Percentiles rank a stretch among this genome's conserved stretches.
These are phyloP conservation scores for Chenopodium formosanum DNA, from an alignment of 148 eudicot species.

Conservation along the genomic window DNA sequence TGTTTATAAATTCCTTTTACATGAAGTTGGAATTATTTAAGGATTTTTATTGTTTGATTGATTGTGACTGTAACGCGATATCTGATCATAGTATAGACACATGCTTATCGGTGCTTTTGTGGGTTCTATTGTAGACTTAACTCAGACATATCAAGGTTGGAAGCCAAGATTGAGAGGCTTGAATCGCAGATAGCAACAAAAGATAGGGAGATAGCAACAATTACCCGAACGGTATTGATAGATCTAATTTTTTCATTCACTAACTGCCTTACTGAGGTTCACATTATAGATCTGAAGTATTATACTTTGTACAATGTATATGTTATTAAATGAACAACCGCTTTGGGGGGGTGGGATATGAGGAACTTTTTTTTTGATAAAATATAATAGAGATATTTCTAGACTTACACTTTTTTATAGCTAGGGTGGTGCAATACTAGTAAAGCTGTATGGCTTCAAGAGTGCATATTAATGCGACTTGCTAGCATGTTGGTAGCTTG, in stretches of 20 bases:
- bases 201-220: slow-evolving; percentile 96
- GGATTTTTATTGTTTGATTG: background rate
- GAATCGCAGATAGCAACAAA: slow-evolving; percentile 74
- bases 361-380: too few species aligned
- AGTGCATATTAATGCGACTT: background rate
- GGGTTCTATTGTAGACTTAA: slow-evolving; percentile 45
- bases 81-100: background rate
- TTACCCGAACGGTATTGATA: slow-evolving; percentile 77
- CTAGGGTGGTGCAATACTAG: slow-evolving; percentile 5
- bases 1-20: background rate
- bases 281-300: background rate
- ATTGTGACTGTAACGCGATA: background rate
- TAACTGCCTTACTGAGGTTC: background rate
- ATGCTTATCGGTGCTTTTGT: slow-evolving; percentile 5
- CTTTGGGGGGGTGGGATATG: background rate
- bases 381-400: background rate
- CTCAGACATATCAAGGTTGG: slow-evolving; percentile 94
- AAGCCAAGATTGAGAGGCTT: slow-evolving; percentile 93
- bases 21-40: background rate
- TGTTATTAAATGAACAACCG: background rate
- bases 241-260: background rate
- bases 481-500: background rate
- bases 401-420: background rate
- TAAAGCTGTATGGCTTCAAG: slow-evolving; percentile 2
- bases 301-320: too few species aligned